Base-by-base conservation (phyloP, 164 flowering plant genomes). In the Kalanchoe fedtschenkoi region DNA sequence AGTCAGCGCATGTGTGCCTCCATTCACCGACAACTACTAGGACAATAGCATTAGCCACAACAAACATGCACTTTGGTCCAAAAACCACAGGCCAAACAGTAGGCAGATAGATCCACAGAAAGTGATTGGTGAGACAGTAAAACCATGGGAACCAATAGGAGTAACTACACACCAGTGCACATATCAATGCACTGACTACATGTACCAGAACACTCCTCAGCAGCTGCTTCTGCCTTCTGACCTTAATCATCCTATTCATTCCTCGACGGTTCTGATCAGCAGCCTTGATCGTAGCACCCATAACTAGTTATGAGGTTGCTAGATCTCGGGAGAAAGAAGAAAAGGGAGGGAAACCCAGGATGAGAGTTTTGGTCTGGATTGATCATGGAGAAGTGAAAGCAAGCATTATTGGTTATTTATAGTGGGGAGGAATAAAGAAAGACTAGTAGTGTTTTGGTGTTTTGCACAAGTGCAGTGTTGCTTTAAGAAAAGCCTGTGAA, bases 11-110 rank as follows among this genome's bases (percentile, higher is more conserved):
- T 4, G 41, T 30, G 9, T 60, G 53, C 62, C 65, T 67, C 47
- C 68, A 71, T 34, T 71, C 68, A 17, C 70, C 68, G 9, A 71
- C 58, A 2, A 71, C 68, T 19, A 55, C 57, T 43, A 61, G n/a
- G 14, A 71, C 63, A 29, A 71, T 67, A 32, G 39, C 59, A 47
- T 67, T 71, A 4, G 60, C 70, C 35, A 71, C 46, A 0, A 67
- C 9, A 30, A 71, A 71, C 37, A 71, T 33, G 34, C 34, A 67
- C 53, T 67, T 71, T 34, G 64, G 61, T 46, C 47, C 56, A 35
- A 60, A 34, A 64, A 67, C 64, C 21, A 65, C 55, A 43, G 65
- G 34, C 63, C 53, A 46, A 30, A 41, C n/a, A 33, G 28, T 62
- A 32, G 69, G 74, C 57, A 67, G 37, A 55, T 60, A 58, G 15